Evolutionary conservation across 1,284 basidiomycete genomes (phyloP).

Genomic region (Cutaneotrichosporon sp.): DNA sequence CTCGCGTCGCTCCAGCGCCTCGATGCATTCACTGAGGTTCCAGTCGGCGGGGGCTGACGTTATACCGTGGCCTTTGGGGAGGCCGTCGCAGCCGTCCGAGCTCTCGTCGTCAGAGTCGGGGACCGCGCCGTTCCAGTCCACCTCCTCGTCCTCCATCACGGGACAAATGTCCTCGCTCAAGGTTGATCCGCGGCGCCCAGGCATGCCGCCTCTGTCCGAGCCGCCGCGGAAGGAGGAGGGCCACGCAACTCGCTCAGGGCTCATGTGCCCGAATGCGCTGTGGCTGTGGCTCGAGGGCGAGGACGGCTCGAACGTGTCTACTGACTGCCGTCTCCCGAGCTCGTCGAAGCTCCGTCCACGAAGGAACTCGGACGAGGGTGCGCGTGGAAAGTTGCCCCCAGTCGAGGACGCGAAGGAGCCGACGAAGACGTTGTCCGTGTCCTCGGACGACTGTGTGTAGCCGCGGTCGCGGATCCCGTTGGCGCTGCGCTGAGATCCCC

Average conservation of each 20-base stretch:
- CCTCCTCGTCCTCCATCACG: constrained; percentile 29
- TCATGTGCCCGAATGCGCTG: constrained; percentile 7
- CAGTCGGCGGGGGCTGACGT: constrained; percentile 20
- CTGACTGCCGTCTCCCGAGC: constrained; percentile 14
- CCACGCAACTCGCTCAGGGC: constrained; percentile 14
- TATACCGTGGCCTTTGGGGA: constrained; percentile 16
- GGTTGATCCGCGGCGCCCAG: constrained; percentile 26
- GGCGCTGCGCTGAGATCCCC: constrained; percentile 14
- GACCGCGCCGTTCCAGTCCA: constrained; percentile 39
- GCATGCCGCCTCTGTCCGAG: constrained; percentile 10
- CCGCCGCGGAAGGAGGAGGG: constrained; percentile 10
- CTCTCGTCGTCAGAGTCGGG: constrained; percentile 19
- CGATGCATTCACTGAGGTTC: constrained; percentile 11
- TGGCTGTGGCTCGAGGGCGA: constrained; percentile 17
- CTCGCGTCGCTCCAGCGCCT: constrained; percentile 13
- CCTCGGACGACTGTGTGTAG: constrained; percentile 31
- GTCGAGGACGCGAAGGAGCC: constrained; percentile 29
- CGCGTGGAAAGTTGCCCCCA: constrained; percentile 13
- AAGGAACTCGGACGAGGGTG: constrained; percentile 14
- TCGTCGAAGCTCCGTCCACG: constrained; percentile 32
- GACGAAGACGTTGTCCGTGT: constrained; percentile 21
- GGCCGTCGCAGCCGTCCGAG: constrained; percentile 5
- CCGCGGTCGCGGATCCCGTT: constrained; percentile 14
- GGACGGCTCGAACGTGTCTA: constrained; percentile 31
- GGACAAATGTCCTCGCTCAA: constrained; percentile 26